Base-by-base conservation (phyloP, 2,329 filamentous ascomycete species). In the Epichloe coenophiala region DNA sequence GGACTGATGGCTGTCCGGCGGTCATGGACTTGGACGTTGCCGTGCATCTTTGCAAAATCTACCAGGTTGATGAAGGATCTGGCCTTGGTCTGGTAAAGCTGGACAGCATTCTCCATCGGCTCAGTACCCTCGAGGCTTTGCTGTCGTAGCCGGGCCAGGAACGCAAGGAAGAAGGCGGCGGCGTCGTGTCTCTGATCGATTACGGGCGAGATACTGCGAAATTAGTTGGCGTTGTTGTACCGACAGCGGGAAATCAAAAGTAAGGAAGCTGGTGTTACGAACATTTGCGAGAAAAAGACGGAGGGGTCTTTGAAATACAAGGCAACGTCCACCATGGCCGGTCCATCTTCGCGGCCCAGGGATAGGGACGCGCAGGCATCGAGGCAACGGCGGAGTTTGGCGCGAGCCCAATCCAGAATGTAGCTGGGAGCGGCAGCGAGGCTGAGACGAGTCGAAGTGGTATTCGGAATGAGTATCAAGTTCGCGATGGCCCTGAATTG, bases 401-500 rank as follows among this genome's bases (percentile, higher is more conserved):
- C n/a, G 13, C 49, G 55, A 49, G 51, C 49, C 56, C 56, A 59
- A 0, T 52, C 41, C 15, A 57, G 37, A 3, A 56, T 31, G 41
- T 45, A 31, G 13, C 7, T 17, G 7, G 49, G 52, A 3, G 50
- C 48, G 11, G 40, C 27, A 31, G 9, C 33, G 5, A 11, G 9
- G n/a, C 41, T 27, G 27, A 31, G 42, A 6, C 45, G 2, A n/a
- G 8, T 13, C 5, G 19, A 38, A 3, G 40, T 15, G 5, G 44
- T 15, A 1, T 48, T 31, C 6, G 50, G 6, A 13, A 54, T 39
- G n/a, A 56, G 53, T 7, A 27, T 47, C 2, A 58, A 35, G 3
- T 31, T 23, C 6, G 7, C n/a, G 21, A 59, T 49, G 2, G 51
- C 45, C 9, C 38, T 13, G 13, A 53, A 13, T 37, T 45, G 52